Base-by-base conservation (phyloP, 2,329 filamentous ascomycete genomes). In the Phialocephala sp. region DNA sequence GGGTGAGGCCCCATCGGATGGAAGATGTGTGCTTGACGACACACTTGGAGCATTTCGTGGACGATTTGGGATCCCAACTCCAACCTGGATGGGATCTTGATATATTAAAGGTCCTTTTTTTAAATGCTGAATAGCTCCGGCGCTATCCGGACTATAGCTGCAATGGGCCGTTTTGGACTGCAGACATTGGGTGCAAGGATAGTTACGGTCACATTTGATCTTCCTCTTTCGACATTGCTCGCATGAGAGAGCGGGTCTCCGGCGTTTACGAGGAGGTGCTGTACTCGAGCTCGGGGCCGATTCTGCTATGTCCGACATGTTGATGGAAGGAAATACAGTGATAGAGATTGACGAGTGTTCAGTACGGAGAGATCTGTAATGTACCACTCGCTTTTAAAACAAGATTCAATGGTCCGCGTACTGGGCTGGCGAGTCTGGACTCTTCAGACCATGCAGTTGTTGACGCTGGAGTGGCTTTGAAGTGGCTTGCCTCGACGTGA, bases 171-270 rank as follows among this genome's bases (percentile, higher is more conserved):
- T 75, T 20, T 73, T 72, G 1, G 73, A 71, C 18, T 69, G 67
- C 8, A 74, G 71, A 68, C 79, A 82, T 66, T 77, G 78, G 15
- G 68, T 63, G 66, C 80, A 83, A 4, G 80, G 80, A 20, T 76
- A 71, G n/a, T 73, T 76, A 1, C 80, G 74, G 65, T 82, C 79
- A 65, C 81, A 83, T 60, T 80, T 81, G 72, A 82, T 77, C 70
- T 83, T 83, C 43, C 80, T 77, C 20, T 78, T 77, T 20, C 81
- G 76, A 70, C 81, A 83, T 66, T 79, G 76, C 43, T 79, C 67
- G 65, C 81, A 82, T 0, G 81, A 81, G 32, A 80, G 67, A 4
- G 79, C 79, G 37, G 73, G 73, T 22, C 73, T 63, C 14, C 74
- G 70, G 41, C 73, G 69, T 52, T 73, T 76, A 35, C 72, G 69